A percentile compares a stretch with the other conserved stretches of the same genome.
phyloP scores from a whole-genome alignment of 1,139 yeast species.

The Yamadazyma epiphylla region DNA sequence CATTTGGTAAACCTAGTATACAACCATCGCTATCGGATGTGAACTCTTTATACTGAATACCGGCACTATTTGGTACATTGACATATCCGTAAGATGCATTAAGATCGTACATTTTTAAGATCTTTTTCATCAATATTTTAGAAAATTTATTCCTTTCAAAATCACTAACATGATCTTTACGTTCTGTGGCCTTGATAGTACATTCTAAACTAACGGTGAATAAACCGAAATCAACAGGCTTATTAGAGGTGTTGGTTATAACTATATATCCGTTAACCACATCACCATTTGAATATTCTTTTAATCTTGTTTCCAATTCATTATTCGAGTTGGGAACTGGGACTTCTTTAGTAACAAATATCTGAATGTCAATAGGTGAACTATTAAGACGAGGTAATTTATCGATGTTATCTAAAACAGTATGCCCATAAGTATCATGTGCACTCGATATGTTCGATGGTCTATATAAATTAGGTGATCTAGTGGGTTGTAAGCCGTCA shows the following conservation, averaged over 20 bases:
- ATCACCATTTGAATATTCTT: constrained; percentile 43
- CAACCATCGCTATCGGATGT: constrained; percentile 48
- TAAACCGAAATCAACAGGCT: constrained; percentile 41
- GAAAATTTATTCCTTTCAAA: constrained; percentile 18
- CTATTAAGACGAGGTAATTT: constrained; percentile 27
- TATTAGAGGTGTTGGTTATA: constrained; percentile 35
- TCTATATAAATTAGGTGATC: constrained; percentile 2
- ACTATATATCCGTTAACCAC: constrained; percentile 35
- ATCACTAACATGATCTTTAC: constrained; percentile 12
- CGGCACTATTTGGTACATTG: constrained; percentile 46
- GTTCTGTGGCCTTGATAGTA: constrained; percentile 36
- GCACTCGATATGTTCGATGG: constrained; percentile 6
- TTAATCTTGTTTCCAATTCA: constrained; percentile 40
- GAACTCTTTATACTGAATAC: constrained; percentile 45
- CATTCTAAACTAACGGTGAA: constrained; percentile 48
- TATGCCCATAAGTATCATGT: constrained; percentile 31
- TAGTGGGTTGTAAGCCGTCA: constrained; percentile 9
- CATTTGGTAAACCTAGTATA: constrained; percentile 48
- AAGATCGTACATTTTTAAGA: constrained; percentile 45
- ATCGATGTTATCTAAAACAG: constrained; percentile 46
- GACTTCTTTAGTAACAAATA: constrained; percentile 38
- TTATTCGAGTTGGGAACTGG: constrained; percentile 33
- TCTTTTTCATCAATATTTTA: constrained; percentile 38
- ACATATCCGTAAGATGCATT: constrained; percentile 44
- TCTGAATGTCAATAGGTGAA: constrained; percentile 43